Conservation (phyloP, 192 early-diverging fungal species). For the Entomortierella beljakovae region DNA sequence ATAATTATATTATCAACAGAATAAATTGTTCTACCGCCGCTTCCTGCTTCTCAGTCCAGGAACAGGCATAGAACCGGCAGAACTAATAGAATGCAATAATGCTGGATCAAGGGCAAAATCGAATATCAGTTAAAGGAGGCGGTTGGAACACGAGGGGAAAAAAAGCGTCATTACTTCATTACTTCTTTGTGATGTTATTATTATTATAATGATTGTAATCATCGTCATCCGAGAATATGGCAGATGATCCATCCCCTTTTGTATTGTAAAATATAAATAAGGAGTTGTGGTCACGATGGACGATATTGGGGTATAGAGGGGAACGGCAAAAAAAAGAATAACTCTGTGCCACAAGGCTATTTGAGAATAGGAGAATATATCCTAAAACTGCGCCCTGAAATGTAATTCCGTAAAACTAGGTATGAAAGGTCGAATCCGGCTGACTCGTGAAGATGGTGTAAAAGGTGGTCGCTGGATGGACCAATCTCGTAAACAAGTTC, state of each 20-base stretch:
- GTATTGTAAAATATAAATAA: neutral
- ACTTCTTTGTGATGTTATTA: neutral
- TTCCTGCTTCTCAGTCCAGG: neutral
- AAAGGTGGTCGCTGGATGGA: conserved; percentile 84
- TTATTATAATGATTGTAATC: neutral
- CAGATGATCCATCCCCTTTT: neutral
- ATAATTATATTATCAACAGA: too few relatives aligned
- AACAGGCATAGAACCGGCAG: neutral
- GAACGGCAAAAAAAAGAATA: neutral
- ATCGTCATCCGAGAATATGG: neutral
- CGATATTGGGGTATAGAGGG: too few relatives aligned
- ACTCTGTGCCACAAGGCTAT: neutral
- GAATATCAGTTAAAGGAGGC: conserved; percentile 1
- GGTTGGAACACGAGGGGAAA: conserved; percentile 1
- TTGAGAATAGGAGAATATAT: conserved; percentile 2
- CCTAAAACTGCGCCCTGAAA: neutral
- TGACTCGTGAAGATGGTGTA: conserved; percentile 54
- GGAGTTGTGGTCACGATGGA: neutral
- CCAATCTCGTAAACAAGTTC: conserved; percentile 84
- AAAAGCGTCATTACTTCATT: neutral
- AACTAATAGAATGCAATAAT: neutral
- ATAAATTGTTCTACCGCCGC: too few relatives aligned
- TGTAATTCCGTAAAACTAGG: conserved; percentile 21
- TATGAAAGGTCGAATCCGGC: conserved; percentile 59
- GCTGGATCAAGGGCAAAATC: neutral